These are phyloP conservation scores for Rhizopogon roseolus DNA, from an alignment of 768 basidiomycete species.

Conservation along the genomic window DNA sequence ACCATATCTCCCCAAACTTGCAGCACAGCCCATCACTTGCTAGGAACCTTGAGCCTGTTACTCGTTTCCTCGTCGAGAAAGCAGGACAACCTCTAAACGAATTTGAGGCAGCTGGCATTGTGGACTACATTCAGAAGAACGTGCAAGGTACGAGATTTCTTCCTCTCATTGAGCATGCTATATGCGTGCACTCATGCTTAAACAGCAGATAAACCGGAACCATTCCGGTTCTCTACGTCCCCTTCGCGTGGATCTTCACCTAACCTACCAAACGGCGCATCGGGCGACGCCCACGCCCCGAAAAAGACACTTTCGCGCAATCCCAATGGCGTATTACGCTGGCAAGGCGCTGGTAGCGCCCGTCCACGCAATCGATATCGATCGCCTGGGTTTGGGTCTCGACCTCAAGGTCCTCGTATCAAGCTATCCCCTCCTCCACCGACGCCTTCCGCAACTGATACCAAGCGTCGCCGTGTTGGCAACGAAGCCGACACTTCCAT, in stretches of 20 bases:
- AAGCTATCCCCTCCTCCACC: slow-evolving; percentile 34
- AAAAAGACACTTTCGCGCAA: slow-evolving; percentile 59
- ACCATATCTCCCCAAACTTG: not conserved
- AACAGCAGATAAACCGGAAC: slow-evolving; percentile 38
- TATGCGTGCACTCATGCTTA: slow-evolving; percentile 10
- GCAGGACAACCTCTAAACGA: slow-evolving; percentile 43
- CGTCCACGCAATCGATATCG: slow-evolving; percentile 64
- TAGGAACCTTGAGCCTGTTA: slow-evolving; percentile 44
- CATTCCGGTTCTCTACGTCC: slow-evolving; percentile 58
- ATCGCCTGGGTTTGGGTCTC: slow-evolving; percentile 67
- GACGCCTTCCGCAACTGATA: slow-evolving; percentile 37
- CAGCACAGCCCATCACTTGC: slow-evolving; percentile 24
- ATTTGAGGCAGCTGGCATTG: slow-evolving; percentile 50
- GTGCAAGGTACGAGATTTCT: slow-evolving; percentile 35
- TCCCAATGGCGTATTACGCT: slow-evolving; percentile 69
- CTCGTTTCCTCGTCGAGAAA: slow-evolving; percentile 43
- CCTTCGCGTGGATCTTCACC: slow-evolving; percentile 28
- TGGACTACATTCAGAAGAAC: slow-evolving; percentile 49
- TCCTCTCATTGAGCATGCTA: not conserved
- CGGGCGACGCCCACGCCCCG: slow-evolving; percentile 26
- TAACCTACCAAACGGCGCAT: slow-evolving; percentile 4
- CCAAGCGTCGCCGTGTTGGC: slow-evolving; percentile 59
- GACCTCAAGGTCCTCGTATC: slow-evolving; percentile 42
- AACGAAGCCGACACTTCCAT: slow-evolving; percentile 35
- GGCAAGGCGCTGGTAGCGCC: slow-evolving; percentile 76